phyloP scores from a whole-genome alignment of 2,329 filamentous ascomycete species.

The Neoarthrinium moseri region DNA sequence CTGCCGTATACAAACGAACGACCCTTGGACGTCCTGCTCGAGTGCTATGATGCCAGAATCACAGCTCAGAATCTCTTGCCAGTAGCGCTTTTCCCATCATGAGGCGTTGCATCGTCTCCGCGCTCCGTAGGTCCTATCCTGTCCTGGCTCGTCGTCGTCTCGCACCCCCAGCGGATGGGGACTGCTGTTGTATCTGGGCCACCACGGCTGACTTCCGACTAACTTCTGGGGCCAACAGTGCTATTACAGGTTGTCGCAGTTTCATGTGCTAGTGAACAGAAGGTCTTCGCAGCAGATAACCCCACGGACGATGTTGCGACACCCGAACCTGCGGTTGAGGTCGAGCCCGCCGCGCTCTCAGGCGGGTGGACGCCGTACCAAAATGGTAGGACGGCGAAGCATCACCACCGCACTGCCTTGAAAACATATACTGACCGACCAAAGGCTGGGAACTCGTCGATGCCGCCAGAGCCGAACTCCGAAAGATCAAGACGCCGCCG shows the following conservation, averaged over 20 bases:
- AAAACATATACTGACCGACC: not conserved
- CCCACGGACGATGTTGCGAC: slow-evolving; percentile 15
- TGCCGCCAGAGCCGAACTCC: slow-evolving; percentile 48
- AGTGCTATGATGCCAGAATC: slow-evolving; percentile 29
- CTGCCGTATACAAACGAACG: too few species aligned
- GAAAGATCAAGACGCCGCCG: slow-evolving; percentile 45
- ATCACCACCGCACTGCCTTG: too few species aligned
- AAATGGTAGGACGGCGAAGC: slow-evolving; percentile 31
- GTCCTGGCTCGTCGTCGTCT: too few species aligned
- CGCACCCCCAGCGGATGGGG: too few species aligned
- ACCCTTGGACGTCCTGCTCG: slow-evolving; percentile 19
- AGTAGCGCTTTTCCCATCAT: slow-evolving; percentile 28
- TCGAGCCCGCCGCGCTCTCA: slow-evolving; percentile 22
- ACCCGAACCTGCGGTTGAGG: slow-evolving; percentile 17
- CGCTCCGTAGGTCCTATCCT: slow-evolving; percentile 24
- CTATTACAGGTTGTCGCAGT: slow-evolving; percentile 27
- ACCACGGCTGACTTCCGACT: not conserved
- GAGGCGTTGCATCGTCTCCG: slow-evolving; percentile 28
- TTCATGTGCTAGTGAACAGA: slow-evolving; percentile 24
- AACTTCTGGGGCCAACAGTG: slow-evolving; percentile 17
- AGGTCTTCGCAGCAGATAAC: slow-evolving; percentile 21
- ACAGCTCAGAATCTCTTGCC: slow-evolving; percentile 24
- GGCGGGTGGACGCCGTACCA: slow-evolving; percentile 29
- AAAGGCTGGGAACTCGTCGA: slow-evolving; percentile 54
- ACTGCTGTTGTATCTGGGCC: too few species aligned